phyloP scores from a whole-genome alignment of 768 basidiomycete genomes.

The Calocera cornea region DNA sequence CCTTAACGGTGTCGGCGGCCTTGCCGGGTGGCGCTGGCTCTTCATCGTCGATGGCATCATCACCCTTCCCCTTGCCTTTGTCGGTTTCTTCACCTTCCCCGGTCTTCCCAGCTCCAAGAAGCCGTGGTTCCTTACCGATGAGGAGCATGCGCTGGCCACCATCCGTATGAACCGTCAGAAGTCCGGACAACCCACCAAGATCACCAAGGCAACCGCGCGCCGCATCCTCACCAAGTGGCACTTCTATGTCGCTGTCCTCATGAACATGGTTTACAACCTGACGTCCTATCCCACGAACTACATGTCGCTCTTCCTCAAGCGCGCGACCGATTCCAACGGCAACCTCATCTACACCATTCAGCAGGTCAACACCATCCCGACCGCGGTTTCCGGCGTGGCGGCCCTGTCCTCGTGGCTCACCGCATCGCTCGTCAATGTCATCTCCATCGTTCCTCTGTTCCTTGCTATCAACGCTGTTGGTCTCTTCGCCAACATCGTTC shows the following conservation, averaged over 20 bases:
- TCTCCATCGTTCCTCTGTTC: slow-evolving; percentile 38
- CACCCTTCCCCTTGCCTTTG: slow-evolving; percentile 11
- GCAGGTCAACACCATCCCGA: slow-evolving; percentile 16
- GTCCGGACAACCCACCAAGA: slow-evolving; percentile 6
- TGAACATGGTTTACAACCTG: slow-evolving; percentile 6
- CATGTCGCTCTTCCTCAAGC: slow-evolving; percentile 16
- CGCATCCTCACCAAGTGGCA: slow-evolving; percentile 10
- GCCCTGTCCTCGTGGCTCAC: neutral
- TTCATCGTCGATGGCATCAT: slow-evolving; percentile 15
- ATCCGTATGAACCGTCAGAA: slow-evolving; percentile 8
- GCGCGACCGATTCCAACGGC: slow-evolving; percentile 7
- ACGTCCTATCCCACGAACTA: slow-evolving; percentile 15
- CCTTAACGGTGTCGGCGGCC: slow-evolving; percentile 10
- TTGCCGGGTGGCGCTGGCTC: slow-evolving; percentile 14
- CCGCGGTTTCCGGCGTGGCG: slow-evolving; percentile 14
- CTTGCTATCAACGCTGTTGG: slow-evolving; percentile 47
- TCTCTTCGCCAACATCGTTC: slow-evolving; percentile 40
- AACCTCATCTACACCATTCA: neutral
- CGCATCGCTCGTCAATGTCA: slow-evolving; percentile 30
- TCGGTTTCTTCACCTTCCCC: slow-evolving; percentile 14
- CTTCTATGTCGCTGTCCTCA: neutral
- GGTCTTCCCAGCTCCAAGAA: slow-evolving; percentile 19
- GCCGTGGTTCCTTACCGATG: slow-evolving; percentile 17
- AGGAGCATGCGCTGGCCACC: slow-evolving; percentile 16
- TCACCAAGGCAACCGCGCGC: slow-evolving; percentile 8